Conservation (phyloP, 2,329 filamentous ascomycete species). For the Macrophomina phaseolina region DNA sequence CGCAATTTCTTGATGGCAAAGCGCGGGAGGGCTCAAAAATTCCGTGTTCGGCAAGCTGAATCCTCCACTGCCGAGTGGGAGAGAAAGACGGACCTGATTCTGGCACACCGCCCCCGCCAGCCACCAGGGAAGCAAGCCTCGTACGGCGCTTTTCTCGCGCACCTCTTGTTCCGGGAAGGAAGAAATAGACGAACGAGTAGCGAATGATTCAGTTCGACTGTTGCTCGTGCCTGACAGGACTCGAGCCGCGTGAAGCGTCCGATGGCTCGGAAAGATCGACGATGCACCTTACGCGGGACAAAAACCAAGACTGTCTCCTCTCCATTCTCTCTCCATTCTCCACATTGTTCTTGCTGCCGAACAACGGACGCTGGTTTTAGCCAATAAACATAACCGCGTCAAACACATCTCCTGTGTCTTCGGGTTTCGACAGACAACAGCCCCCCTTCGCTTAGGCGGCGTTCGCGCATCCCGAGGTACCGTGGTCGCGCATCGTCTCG, state of each 20-base stretch:
- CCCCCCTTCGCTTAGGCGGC: not conserved
- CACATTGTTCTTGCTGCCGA: not conserved
- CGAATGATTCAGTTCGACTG: not conserved
- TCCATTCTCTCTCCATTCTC: not conserved
- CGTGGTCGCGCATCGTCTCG: not conserved
- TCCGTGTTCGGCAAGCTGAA: not conserved
- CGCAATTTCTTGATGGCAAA: not conserved
- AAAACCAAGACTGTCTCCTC: too few relatives aligned
- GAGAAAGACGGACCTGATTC: not conserved
- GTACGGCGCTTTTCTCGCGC: not conserved
- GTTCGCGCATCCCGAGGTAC: not conserved
- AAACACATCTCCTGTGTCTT: not conserved
- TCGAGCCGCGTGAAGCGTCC: not conserved
- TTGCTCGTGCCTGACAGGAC: not conserved
- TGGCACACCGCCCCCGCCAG: not conserved
- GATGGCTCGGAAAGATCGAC: not conserved
- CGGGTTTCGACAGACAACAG: not conserved
- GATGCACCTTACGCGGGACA: not conserved
- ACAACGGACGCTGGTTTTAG: not conserved
- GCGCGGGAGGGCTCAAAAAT: not conserved
- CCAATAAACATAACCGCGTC: conserved; percentile 1
- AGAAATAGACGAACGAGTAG: not conserved
- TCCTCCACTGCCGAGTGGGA: not conserved
- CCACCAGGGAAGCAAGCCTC: not conserved
- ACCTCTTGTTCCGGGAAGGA: not conserved